Base-by-base conservation (phyloP, 1,139 yeast genomes). In the Diutina scorzettiae region DNA sequence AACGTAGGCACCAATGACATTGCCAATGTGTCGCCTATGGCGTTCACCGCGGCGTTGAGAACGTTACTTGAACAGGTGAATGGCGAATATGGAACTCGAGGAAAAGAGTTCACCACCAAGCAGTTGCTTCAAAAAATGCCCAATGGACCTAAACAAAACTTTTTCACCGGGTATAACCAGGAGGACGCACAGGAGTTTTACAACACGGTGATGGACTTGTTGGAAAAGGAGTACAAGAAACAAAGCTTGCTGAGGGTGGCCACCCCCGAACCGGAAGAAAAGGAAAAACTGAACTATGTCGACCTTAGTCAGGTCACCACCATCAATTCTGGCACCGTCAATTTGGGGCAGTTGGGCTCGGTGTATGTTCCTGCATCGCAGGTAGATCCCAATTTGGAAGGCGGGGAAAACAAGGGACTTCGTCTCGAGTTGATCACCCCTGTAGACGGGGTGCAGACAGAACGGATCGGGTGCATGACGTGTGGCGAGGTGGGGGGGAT, bases 401-500 rank as follows among this genome's bases (percentile, higher is more conserved):
- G 62, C 43, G 59, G 63, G 3, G 62, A 62, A 11, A 55, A 64
- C 9, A 68, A 69, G 48, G 71, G 68, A 20, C 64, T 61, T 46
- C 78, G 81, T 1, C 67, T 75, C 47, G 73, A 75, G 44, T 60
- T 84, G 43, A 58, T 86, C 3, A 86, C 96, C 0, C 96, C 96
- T 0, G 87, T 87, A 17, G 96, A 87, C 63, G 96, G 96, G 3
- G 64, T 83, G 3, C 75, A 81, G 21, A 91, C 85, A 2, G 94
- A 84, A 53, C 69, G 96, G 53, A 86, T 87, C 43, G 96, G 95
- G 0, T 87, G 96, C 58, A 68, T 84, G 41, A 69, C 72, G 16
- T 87, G 96, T 67, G 96, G 96, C 45, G 96, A 87, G 55, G 84
- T 79, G 57, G 96, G 95, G 42, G 96, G 96, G 1, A 80, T 87